These are phyloP conservation scores for Botrytis paeoniae DNA, from an alignment of 2,329 filamentous ascomycete genomes.

Conservation along the genomic window DNA sequence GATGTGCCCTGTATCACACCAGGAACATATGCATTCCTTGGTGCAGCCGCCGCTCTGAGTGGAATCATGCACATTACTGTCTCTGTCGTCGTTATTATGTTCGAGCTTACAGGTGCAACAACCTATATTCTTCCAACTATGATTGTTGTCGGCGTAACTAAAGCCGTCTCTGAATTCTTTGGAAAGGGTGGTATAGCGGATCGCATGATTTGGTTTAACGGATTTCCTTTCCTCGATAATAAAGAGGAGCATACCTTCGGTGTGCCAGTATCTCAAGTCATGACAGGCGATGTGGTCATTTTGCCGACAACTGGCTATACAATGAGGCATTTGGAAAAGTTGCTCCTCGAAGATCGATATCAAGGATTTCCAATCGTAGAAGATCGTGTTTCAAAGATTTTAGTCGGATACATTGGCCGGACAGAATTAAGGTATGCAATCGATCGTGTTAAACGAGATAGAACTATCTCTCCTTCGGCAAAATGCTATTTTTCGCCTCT, in stretches of 20 bases:
- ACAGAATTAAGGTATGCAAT: slow-evolving; percentile 91
- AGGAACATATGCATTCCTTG: slow-evolving; percentile 93
- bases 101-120: slow-evolving; percentile 93
- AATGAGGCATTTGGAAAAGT: slow-evolving; percentile 70
- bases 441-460: slow-evolving; percentile 70
- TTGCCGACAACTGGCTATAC: slow-evolving; percentile 73
- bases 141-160: slow-evolving; percentile 97
- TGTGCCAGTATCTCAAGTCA: slow-evolving; percentile 85
- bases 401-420: slow-evolving; percentile 88
- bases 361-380: slow-evolving; percentile 94
- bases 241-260: slow-evolving; percentile 98
- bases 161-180: slow-evolving; percentile 85
- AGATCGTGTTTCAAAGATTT: slow-evolving; percentile 62
- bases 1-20: slow-evolving; percentile 96
- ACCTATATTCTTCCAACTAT: slow-evolving; percentile 98
- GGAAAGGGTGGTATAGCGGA: slow-evolving; percentile 97
- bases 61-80: slow-evolving; percentile 99
- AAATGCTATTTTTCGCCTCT: slow-evolving; percentile 64
- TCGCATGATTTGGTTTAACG: slow-evolving; percentile 98
- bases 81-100: slow-evolving; percentile 98
- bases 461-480: slow-evolving; percentile 61
- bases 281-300: slow-evolving; percentile 73
- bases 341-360: slow-evolving; percentile 75
- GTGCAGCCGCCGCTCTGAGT: slow-evolving; percentile 84
- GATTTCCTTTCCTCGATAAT: slow-evolving; percentile 93